phyloP scores from a whole-genome alignment of 192 early-diverging fungal genomes.

The Pilobolus umbonatus region DNA sequence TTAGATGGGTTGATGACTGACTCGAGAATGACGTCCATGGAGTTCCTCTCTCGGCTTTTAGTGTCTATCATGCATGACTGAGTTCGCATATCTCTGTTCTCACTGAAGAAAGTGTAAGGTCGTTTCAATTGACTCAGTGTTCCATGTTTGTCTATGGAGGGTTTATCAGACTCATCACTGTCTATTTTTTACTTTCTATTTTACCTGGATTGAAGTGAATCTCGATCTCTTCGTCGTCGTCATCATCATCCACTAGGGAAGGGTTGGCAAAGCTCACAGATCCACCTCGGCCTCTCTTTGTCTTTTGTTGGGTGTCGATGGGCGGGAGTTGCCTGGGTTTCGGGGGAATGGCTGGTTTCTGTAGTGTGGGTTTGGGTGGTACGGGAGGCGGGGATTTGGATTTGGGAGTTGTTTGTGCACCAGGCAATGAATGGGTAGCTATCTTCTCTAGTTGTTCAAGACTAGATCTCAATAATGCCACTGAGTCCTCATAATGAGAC shows the following conservation, averaged over 20 bases:
- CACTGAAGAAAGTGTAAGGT: too few species aligned
- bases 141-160: too few species aligned
- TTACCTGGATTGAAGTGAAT: too few species aligned
- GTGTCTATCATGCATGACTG: slow-evolving; percentile 7
- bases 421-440: slow-evolving; percentile 14
- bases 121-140: too few species aligned
- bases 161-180: too few species aligned
- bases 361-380: slow-evolving; percentile 23
- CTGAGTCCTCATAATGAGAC: neutral
- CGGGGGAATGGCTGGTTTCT: slow-evolving; percentile 37
- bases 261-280: slow-evolving; percentile 22
- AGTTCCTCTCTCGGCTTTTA: slow-evolving; percentile 1
- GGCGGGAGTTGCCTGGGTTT: slow-evolving; percentile 34
- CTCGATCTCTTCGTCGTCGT: slow-evolving; percentile 37
- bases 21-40: slow-evolving; percentile 37
- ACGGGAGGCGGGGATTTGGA: slow-evolving; percentile 11
- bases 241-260: slow-evolving; percentile 30
- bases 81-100: too few species aligned
- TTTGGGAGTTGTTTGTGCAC: neutral
- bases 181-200: too few species aligned
- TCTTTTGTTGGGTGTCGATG: neutral
- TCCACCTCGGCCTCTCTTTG: slow-evolving; percentile 11
- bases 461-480: slow-evolving; percentile 8
- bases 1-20: slow-evolving; percentile 44
- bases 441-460: slow-evolving; percentile 14